These are phyloP conservation scores for Aspergillus asperescens DNA, from an alignment of 495 filamentous ascomycete species.

Conservation along the genomic window DNA sequence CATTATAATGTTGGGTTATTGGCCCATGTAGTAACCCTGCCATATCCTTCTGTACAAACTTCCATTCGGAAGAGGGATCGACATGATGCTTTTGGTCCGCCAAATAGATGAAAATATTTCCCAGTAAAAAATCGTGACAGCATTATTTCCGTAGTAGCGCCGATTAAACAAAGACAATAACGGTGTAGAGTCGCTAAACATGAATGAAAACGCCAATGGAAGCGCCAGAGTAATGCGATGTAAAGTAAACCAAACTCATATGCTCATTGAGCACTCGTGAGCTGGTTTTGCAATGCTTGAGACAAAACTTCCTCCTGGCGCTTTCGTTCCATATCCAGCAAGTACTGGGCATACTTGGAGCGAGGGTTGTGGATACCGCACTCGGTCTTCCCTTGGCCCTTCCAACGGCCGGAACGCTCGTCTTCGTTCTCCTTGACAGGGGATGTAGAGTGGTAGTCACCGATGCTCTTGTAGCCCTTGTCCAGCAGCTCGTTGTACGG, in stretches of 20 bases:
- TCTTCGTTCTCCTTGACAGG: slow-evolving; percentile 88
- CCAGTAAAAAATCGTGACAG: slow-evolving; percentile 14
- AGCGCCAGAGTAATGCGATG: slow-evolving; percentile 23
- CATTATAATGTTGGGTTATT: slow-evolving; percentile 15
- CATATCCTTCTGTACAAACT: slow-evolving; percentile 22
- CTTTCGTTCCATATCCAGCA: slow-evolving; percentile 69
- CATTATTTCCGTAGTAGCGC: slow-evolving; percentile 9
- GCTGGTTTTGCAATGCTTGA: slow-evolving; percentile 37
- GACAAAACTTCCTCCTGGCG: slow-evolving; percentile 57
- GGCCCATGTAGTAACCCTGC: neutral
- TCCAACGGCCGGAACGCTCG: slow-evolving; percentile 96
- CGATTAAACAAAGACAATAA: slow-evolving; percentile 14
- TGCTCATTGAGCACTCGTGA: slow-evolving; percentile 30
- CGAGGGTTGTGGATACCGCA: slow-evolving; percentile 98
- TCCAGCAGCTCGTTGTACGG: slow-evolving; percentile 92
- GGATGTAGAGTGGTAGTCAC: slow-evolving; percentile 95
- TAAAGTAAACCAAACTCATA: slow-evolving; percentile 1
- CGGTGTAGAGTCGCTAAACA: slow-evolving; percentile 20
- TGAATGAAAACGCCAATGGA: slow-evolving; percentile 10
- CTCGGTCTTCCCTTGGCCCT: slow-evolving; percentile 89
- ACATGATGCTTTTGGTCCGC: slow-evolving; percentile 10
- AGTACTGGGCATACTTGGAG: slow-evolving; percentile 81
- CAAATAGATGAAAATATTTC: slow-evolving; percentile 2
- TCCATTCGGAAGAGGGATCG: slow-evolving; percentile 7
- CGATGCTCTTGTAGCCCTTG: slow-evolving; percentile 90